These are phyloP conservation scores for Aspergillus conjunctus DNA, from an alignment of 495 filamentous ascomycete species.

Conservation along the genomic window DNA sequence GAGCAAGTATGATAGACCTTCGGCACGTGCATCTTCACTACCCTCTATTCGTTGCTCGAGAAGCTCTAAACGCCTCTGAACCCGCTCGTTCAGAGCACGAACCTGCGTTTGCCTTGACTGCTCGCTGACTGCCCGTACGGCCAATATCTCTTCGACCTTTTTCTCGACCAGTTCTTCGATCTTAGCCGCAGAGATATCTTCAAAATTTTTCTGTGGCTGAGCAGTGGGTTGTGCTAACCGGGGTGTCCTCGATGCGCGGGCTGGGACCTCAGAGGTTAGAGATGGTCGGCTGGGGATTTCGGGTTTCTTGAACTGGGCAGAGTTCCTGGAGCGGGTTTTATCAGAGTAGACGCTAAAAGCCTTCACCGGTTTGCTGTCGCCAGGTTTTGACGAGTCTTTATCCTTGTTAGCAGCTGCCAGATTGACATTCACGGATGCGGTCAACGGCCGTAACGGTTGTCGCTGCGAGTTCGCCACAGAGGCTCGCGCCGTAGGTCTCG, in stretches of 20 bases:
- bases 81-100: slow-evolving; percentile 67
- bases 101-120: slow-evolving; percentile 52
- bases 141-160: slow-evolving; percentile 86
- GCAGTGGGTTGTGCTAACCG: slow-evolving; percentile 34
- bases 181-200: slow-evolving; percentile 67
- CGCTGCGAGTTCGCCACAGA: slow-evolving; percentile 53
- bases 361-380: slow-evolving; percentile 72
- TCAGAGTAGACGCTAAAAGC: slow-evolving; percentile 84
- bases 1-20: slow-evolving; percentile 80
- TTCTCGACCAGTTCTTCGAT: slow-evolving; percentile 91
- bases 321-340: slow-evolving; percentile 51
- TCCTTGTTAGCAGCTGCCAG: slow-evolving; percentile 52
- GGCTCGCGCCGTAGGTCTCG: slow-evolving; percentile 47
- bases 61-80: slow-evolving; percentile 77
- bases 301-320: slow-evolving; percentile 41
- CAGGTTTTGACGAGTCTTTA: slow-evolving; percentile 43
- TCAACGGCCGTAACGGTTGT: slow-evolving; percentile 76
- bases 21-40: slow-evolving; percentile 70
- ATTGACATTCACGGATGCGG: slow-evolving; percentile 61
- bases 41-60: slow-evolving; percentile 83
- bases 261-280: slow-evolving; percentile 37
- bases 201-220: slow-evolving; percentile 31
- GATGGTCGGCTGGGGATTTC: slow-evolving; percentile 44
- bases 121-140: slow-evolving; percentile 60
- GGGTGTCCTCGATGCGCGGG: slow-evolving; percentile 34